Percentiles rank a stretch among this genome's conserved stretches.
Evolutionary conservation across 1,284 basidiomycete genomes (phyloP).

Genomic region (Mycena citricolor): DNA sequence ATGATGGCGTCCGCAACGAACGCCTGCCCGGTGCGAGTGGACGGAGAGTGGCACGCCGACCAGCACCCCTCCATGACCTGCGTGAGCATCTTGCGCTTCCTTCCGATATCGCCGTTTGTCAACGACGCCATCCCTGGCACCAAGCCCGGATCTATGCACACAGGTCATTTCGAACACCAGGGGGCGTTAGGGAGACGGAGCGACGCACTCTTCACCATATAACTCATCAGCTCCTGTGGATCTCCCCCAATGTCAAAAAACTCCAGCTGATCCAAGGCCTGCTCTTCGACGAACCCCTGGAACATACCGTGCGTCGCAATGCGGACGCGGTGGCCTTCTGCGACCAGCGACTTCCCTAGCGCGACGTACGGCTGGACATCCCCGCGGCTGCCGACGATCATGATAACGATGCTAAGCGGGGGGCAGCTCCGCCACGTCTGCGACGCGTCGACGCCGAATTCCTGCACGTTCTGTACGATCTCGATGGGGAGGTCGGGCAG

Average conservation of each 20-base stretch:
- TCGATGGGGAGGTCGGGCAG: slow-evolving; percentile 51
- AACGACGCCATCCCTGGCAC: slow-evolving; percentile 50
- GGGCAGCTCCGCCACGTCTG: slow-evolving; percentile 43
- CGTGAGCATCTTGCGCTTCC: slow-evolving; percentile 46
- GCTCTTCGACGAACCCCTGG: slow-evolving; percentile 49
- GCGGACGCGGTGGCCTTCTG: slow-evolving; percentile 60
- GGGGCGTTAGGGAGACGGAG: background rate
- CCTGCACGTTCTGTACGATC: slow-evolving; percentile 46
- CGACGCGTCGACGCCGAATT: slow-evolving; percentile 47
- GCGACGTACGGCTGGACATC: slow-evolving; percentile 75
- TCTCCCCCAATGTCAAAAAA: slow-evolving; percentile 61
- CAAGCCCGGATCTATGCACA: slow-evolving; percentile 46
- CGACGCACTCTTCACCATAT: slow-evolving; percentile 55
- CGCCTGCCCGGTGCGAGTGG: slow-evolving; percentile 39
- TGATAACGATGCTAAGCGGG: slow-evolving; percentile 56
- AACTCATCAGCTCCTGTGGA: slow-evolving; percentile 60
- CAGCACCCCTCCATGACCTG: slow-evolving; percentile 63
- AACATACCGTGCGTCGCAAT: slow-evolving; percentile 71
- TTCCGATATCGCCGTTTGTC: slow-evolving; percentile 48
- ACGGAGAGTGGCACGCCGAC: slow-evolving; percentile 49
- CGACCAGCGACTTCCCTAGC: slow-evolving; percentile 51
- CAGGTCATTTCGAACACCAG: slow-evolving; percentile 1
- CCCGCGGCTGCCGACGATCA: slow-evolving; percentile 65
- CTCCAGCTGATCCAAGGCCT: slow-evolving; percentile 44
- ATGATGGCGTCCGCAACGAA: slow-evolving; percentile 67